These are phyloP conservation scores for Coccomyxa sp. DNA, from an alignment of 139 green algal species.

Conservation along the genomic window DNA sequence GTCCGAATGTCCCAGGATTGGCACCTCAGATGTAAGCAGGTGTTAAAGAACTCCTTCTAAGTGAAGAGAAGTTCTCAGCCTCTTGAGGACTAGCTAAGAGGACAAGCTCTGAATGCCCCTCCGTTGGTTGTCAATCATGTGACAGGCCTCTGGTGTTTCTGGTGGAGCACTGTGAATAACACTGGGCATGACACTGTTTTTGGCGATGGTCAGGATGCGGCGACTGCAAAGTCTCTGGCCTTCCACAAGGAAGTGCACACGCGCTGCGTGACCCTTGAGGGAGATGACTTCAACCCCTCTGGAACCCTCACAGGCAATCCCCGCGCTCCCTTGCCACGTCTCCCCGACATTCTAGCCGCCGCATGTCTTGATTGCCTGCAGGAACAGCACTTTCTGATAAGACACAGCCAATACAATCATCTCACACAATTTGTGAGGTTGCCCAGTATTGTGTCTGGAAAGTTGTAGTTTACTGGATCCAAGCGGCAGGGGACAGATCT, in stretches of 20 bases:
- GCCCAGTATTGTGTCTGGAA: background rate
- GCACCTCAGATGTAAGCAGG: too few species aligned
- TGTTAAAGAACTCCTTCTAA: too few species aligned
- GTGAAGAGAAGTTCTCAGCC: too few species aligned
- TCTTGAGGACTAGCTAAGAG: too few species aligned
- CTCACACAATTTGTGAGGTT: background rate
- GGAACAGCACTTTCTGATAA: background rate
- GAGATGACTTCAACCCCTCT: conserved; percentile 94
- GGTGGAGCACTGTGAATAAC: background rate
- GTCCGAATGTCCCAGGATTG: too few species aligned
- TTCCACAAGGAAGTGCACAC: conserved; percentile 81
- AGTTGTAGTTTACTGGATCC: too few species aligned
- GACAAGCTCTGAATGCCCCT: too few species aligned
- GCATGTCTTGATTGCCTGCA: background rate
- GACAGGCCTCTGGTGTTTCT: background rate
- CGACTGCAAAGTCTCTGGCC: conserved; percentile 85
- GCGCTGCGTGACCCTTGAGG: conserved; percentile 92
- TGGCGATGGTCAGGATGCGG: conserved; percentile 64
- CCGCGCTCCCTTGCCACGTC: background rate
- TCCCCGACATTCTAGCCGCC: background rate
- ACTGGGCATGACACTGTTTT: background rate
- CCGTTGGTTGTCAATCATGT: background rate
- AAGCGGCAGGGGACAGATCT: too few species aligned
- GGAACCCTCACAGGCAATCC: conserved; percentile 55
- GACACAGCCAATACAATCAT: background rate